Evolutionary conservation across 2,329 filamentous ascomycete species (phyloP), one percentile per base, ranked within the genome.

Genomic region (Hypoxylon sp.): DNA sequence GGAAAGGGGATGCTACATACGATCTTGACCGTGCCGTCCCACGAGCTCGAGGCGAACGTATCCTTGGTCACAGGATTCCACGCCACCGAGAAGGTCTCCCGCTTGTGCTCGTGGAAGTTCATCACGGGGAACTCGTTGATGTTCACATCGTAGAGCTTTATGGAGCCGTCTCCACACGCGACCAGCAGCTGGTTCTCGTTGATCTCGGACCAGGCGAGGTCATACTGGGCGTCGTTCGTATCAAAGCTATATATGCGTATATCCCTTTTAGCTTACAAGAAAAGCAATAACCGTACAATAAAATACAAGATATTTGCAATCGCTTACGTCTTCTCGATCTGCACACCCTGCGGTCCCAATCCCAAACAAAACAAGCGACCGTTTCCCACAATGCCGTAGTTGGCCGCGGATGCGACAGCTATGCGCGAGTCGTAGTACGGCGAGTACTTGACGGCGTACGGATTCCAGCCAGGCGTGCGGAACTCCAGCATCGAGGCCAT

Each of bases 321-420:
- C 9, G 62, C 75, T 64, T 69, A 93, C 86, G 83, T 88, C 78
- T 94, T 95, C 70, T 95, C 86, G 38, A 91, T 83, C 44, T 89
- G 84, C 50, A 97, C 88, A 7, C 94, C 94, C 53, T 89, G 84
- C 0, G 90, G 81, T 3, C 91, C 95, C 59, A 99, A 75, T 20
- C 87, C 88, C 17, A 97, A 79, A 50, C 93, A 86, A 68, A 90
- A 97, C 1, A 97, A 75, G 31, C 92, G 85, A 7, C 94, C 94
- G 76, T 99, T 99, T 36, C 94, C 94, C 25, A 99, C 93, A 27
- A 99, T 89, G 27, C 94, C 94, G 75, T 94, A 99, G 78, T 99
- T 97, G 59, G 93, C 86, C n/a, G 91, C 89, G 1, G 89, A 82
- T 20, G 90, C 90, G 64, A 97, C 91, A 49, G 93, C 93, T 59